Evolutionary conservation across 73 alveolate species (phyloP), one percentile per base, ranked within the genome.

Genomic region (Paramecium caudatum): DNA sequence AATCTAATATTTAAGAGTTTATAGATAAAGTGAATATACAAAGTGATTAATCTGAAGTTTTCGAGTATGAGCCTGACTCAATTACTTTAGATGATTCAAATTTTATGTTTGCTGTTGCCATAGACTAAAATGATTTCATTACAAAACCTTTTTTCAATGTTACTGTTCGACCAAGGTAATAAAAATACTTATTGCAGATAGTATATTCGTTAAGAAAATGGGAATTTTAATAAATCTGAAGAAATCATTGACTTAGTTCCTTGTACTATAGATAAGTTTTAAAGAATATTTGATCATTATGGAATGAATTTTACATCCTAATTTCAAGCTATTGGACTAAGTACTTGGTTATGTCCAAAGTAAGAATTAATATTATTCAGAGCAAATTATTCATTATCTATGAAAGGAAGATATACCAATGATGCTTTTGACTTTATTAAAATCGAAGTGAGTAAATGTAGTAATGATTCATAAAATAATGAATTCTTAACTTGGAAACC

Each of bases 291-390:
- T 43, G 55, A 8, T 37, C 8, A 33, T 0, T 27, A 13, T 37
- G 65, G 65, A 15, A 5, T 21, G 9, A 43, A 74, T 43, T 41
- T 74, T 74, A 74, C 88, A 2, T 7, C 36, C 19, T 25, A 74
- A 74, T 45, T 39, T 19, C 4, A 21, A 23, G 39, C 36, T 21
- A 9, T 74, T 4, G 68, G 68, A 15, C 21, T 74, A 8, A 68
- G 43, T 8, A 21, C 43, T 17, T 74, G 88, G 88, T 74, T 74
- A 9, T 74, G 88, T 45, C 88, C 88, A 39, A 3, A 74, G 88
- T 74, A 74, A 39, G 9, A 12, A 8, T 21, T 27, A 5, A 37
- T 7, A 2, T 21, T 74, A 16, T 0, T 41, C 19, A 74, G 88
- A 19, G 6, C 6, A 6, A 43, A 43, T 3, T 74, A 41, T 15